Evolutionary conservation across 1,284 basidiomycete species (phyloP).

Genomic region (Cerioporus squamosus): DNA sequence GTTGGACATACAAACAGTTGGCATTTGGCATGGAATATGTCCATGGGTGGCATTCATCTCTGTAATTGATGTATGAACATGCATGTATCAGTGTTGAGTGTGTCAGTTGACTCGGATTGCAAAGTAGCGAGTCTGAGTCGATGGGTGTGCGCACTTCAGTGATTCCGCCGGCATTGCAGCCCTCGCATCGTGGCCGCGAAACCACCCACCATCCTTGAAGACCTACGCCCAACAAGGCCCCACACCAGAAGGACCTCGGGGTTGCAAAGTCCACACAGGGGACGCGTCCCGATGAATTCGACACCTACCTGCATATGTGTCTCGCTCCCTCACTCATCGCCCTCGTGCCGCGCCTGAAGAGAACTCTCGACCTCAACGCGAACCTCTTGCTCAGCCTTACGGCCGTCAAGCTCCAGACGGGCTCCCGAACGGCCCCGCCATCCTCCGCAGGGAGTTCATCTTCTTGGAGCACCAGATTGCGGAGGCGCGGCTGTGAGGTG

Average conservation of each 20-base stretch:
- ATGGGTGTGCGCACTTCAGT: no score
- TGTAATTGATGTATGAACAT: background rate
- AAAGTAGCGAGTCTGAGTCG: no score
- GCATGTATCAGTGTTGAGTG: background rate
- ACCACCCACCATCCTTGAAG: constrained; percentile 77
- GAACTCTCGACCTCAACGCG: constrained; percentile 52
- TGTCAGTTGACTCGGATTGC: background rate
- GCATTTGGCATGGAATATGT: no score
- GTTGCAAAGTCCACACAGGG: constrained; percentile 68
- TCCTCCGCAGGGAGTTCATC: constrained; percentile 98
- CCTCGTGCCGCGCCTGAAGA: constrained; percentile 48
- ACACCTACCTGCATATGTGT: constrained; percentile 74
- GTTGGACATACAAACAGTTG: no score
- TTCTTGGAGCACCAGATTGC: constrained; percentile 93
- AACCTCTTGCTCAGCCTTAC: constrained; percentile 71
- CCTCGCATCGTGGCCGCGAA: constrained; percentile 39
- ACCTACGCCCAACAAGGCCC: constrained; percentile 71
- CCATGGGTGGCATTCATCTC: constrained; percentile 37
- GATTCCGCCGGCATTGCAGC: background rate
- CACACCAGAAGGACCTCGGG: constrained; percentile 60
- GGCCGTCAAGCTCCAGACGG: constrained; percentile 94
- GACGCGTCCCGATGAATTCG: constrained; percentile 67
- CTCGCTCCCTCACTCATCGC: constrained; percentile 81
- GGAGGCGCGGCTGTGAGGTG: constrained; percentile 91
- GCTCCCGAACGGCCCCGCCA: constrained; percentile 88